Evolutionary conservation across 768 basidiomycete genomes (phyloP).

Genomic region (Hygrocybe punicea): DNA sequence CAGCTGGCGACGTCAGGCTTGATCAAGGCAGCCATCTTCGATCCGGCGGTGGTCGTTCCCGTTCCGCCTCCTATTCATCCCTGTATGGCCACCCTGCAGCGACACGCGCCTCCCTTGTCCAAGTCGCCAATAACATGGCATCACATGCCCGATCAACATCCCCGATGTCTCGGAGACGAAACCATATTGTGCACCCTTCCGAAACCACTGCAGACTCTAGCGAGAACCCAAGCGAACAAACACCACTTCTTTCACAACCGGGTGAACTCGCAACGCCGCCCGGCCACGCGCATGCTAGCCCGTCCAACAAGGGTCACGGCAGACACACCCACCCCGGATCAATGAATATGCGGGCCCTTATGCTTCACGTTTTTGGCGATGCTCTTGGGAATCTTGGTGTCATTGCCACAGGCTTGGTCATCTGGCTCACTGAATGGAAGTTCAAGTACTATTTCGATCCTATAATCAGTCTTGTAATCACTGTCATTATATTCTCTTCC

Average conservation of each 20-base stretch:
- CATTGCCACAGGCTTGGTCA: conserved; percentile 89
- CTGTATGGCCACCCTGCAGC: conserved; percentile 73
- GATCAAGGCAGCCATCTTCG: conserved; percentile 15
- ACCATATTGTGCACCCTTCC: conserved; percentile 5
- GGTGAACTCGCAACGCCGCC: conserved; percentile 10
- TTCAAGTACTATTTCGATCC: conserved; percentile 95
- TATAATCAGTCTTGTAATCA: conserved; percentile 88
- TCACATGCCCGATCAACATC: conserved; percentile 47
- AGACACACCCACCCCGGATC: conserved; percentile 48
- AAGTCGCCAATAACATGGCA: conserved; percentile 81
- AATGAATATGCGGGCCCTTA: conserved; percentile 98
- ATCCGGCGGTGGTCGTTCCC: conserved; percentile 30
- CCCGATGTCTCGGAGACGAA: conserved; percentile 27
- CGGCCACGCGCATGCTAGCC: conserved; percentile 12
- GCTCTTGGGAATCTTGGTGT: conserved; percentile 98
- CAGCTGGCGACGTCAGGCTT: conserved; percentile 27
- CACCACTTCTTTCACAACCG: conserved; percentile 39
- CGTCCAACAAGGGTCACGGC: conserved; percentile 26
- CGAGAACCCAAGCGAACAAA: conserved; percentile 31
- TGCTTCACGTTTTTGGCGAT: conserved; percentile 94
- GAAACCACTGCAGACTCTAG: conserved; percentile 15
- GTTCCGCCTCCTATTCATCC: conserved; percentile 50
- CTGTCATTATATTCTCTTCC: conserved; percentile 93
- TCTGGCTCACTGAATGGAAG: conserved; percentile 82
- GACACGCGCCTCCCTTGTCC: conserved; percentile 69